Conservation (phyloP, 768 basidiomycete species). For the Phaffia tasmanica region DNA sequence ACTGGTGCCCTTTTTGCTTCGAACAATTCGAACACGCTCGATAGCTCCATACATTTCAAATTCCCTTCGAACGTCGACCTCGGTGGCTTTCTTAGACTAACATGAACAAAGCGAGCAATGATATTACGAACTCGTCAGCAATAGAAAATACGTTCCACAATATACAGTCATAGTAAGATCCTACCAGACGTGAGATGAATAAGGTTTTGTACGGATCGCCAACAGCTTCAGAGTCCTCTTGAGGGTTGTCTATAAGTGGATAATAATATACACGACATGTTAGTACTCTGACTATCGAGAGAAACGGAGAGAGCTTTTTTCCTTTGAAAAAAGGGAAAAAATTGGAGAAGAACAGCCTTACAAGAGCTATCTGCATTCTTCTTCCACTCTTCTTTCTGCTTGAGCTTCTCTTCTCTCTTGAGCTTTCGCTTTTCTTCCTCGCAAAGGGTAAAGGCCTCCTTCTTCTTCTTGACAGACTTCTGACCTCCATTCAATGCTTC, state of each 20-base stretch:
- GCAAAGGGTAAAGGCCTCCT: constrained; percentile 53
- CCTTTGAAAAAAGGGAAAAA: not conserved
- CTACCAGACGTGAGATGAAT: constrained; percentile 83
- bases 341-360: not conserved
- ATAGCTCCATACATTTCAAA: constrained; percentile 93
- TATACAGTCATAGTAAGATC: constrained; percentile 30
- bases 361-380: constrained; percentile 41
- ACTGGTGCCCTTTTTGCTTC: constrained; percentile 75
- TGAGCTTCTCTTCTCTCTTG: constrained; percentile 34
- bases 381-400: constrained; percentile 38
- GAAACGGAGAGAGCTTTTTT: not conserved
- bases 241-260: constrained; percentile 65
- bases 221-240: constrained; percentile 76
- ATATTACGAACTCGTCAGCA: not conserved
- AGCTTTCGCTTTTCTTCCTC: constrained; percentile 36
- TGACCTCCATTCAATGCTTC: constrained; percentile 63
- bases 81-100: constrained; percentile 83
- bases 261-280: not conserved
- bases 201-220: constrained; percentile 98
- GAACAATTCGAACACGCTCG: constrained; percentile 84
- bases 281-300: not conserved
- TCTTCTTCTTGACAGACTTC: constrained; percentile 66
- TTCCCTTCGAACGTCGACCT: constrained; percentile 82
- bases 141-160: not conserved
- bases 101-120: not conserved